A percentile compares a stretch with the other conserved stretches of the same genome.
Conservation (phyloP, 2,329 filamentous ascomycete species). For the Fusarium papillatum region DNA sequence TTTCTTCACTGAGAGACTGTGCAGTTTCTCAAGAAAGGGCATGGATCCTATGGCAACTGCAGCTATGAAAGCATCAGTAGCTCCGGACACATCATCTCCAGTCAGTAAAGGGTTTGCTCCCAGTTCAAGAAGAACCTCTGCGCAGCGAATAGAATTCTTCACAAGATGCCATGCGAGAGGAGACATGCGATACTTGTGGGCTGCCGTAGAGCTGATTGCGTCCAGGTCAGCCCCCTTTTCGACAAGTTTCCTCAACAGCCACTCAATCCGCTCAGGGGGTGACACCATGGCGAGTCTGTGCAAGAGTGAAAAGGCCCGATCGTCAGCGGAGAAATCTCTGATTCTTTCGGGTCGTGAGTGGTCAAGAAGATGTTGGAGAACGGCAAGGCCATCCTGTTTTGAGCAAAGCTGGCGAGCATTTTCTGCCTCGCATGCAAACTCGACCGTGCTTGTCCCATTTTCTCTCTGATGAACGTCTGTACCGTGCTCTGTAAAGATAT, state of each 20-base stretch:
- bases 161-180: not conserved
- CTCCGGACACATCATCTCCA: not conserved
- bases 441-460: not conserved
- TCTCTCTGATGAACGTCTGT: not conserved
- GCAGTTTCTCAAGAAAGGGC: not conserved
- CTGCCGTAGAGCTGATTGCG: not conserved
- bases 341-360: not conserved
- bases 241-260: not conserved
- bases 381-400: not conserved
- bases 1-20: not conserved
- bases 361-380: not conserved
- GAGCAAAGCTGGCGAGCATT: not conserved
- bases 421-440: not conserved
- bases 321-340: not conserved
- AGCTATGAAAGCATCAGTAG: not conserved
- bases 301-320: not conserved
- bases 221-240: not conserved
- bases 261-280: not conserved
- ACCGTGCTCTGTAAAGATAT: not conserved
- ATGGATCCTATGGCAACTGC: not conserved
- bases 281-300: not conserved
- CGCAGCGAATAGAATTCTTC: not conserved
- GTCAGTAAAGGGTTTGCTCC: not conserved
- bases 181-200: not conserved
- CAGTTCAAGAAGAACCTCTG: not conserved